These are phyloP conservation scores for Stentor coeruleus DNA, from an alignment of 73 alveolate genomes.

Conservation along the genomic window DNA sequence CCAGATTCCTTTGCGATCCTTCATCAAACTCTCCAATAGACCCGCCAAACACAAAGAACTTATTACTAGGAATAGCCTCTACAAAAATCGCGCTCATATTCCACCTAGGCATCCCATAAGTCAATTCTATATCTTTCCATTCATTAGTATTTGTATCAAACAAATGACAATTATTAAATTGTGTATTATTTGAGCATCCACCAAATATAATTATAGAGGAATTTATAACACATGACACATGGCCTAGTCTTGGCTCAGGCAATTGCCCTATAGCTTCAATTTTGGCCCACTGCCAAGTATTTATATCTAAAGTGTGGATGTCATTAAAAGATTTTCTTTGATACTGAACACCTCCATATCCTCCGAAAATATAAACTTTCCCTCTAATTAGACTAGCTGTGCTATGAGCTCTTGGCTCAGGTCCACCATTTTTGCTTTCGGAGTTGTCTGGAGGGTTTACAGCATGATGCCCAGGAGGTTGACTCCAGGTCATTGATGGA, in stretches of 20 bases:
- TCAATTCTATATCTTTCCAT: constrained; percentile 93
- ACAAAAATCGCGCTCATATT: constrained; percentile 94
- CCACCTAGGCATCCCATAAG: constrained; percentile 98
- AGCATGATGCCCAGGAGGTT: constrained; percentile 71
- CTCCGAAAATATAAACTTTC: constrained; percentile 95
- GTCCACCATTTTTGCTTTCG: constrained; percentile 74
- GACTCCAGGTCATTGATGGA: constrained; percentile 55
- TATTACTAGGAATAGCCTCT: constrained; percentile 98
- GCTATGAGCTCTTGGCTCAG: constrained; percentile 95
- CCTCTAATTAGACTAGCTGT: constrained; percentile 84
- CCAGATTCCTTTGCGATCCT: constrained; percentile 92
- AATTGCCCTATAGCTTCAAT: constrained; percentile 74
- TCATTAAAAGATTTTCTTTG: constrained; percentile 94
- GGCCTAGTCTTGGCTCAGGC: constrained; percentile 98
- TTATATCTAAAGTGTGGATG: constrained; percentile 84
- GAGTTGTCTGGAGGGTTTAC: constrained; percentile 66
- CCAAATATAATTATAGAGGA: constrained; percentile 80
- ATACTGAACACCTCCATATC: constrained; percentile 97
- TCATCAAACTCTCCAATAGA: constrained; percentile 95
- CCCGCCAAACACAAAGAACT: constrained; percentile 97
- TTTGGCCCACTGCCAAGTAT: constrained; percentile 83
- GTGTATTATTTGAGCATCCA: constrained; percentile 93
- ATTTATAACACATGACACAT: constrained; percentile 78
- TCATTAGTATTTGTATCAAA: constrained; percentile 84
- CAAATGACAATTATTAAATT: constrained; percentile 73